A percentile compares a stretch with the other conserved stretches of the same genome.
These are phyloP conservation scores for Didymella glomerata DNA, from an alignment of 2,329 filamentous ascomycete genomes.

Conservation along the genomic window DNA sequence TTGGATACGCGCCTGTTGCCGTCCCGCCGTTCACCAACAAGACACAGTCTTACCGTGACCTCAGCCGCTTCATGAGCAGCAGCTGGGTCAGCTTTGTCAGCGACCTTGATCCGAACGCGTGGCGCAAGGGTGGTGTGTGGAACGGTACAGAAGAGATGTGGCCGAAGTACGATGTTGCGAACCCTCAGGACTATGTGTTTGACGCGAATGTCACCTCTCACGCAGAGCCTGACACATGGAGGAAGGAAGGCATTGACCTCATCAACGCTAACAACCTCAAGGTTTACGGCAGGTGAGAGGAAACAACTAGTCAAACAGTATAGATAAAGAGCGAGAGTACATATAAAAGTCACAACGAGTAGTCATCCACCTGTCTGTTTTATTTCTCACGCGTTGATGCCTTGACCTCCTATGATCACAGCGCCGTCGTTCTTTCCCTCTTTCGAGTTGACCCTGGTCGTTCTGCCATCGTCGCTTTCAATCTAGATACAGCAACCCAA, in stretches of 20 bases:
- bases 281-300: conserved; percentile 9
- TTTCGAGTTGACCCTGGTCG: too few species aligned
- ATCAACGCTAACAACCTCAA: conserved; percentile 46
- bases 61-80: conserved; percentile 55
- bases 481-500: background rate
- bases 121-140: conserved; percentile 30
- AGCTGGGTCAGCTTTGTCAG: conserved; percentile 59
- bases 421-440: background rate
- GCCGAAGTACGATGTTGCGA: conserved; percentile 51
- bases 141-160: conserved; percentile 45
- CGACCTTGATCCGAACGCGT: conserved; percentile 42
- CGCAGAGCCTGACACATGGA: conserved; percentile 56
- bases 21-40: conserved; percentile 48
- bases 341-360: too few species aligned
- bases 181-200: conserved; percentile 56
- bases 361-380: too few species aligned
- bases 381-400: too few species aligned
- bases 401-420: background rate
- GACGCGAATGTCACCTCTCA: conserved; percentile 55
- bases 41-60: conserved; percentile 48
- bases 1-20: conserved; percentile 52
- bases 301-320: background rate
- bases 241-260: conserved; percentile 55
- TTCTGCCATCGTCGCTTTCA: background rate
- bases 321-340: background rate